Evolutionary conservation across 495 filamentous ascomycete genomes (phyloP).

Genomic region (Xylaria longipes): DNA sequence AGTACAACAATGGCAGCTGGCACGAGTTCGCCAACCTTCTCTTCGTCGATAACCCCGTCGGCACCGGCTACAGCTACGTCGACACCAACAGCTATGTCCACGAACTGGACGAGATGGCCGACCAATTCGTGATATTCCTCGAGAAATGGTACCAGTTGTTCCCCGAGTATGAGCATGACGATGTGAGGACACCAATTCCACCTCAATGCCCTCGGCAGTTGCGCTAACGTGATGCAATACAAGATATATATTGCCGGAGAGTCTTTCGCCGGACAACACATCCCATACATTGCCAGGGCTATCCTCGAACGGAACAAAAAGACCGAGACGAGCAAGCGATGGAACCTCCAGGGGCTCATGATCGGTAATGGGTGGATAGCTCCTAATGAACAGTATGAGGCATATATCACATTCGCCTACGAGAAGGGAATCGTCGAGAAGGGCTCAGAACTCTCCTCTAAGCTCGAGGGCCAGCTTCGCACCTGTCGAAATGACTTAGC

Average conservation of each 20-base stretch:
- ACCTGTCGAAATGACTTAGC: constrained; percentile 69
- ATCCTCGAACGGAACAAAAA: constrained; percentile 83
- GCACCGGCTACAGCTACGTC: constrained; percentile 95
- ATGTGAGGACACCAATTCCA: constrained; percentile 66
- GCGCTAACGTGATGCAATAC: constrained; percentile 41
- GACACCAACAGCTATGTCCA: constrained; percentile 83
- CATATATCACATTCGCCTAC: constrained; percentile 82
- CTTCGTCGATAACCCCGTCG: constrained; percentile 96
- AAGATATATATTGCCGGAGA: constrained; percentile 94
- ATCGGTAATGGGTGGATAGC: constrained; percentile 99
- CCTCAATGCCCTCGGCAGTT: constrained; percentile 14
- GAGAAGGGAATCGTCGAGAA: constrained; percentile 72
- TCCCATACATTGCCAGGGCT: constrained; percentile 90
- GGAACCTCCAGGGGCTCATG: constrained; percentile 86
- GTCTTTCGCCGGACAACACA: constrained; percentile 96
- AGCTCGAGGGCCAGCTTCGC: constrained; percentile 57
- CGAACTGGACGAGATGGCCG: constrained; percentile 87
- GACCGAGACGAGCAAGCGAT: constrained; percentile 50
- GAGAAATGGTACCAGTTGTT: constrained; percentile 90
- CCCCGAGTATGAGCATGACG: constrained; percentile 89
- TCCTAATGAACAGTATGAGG: constrained; percentile 85
- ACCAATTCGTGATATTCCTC: constrained; percentile 85
- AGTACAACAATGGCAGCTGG: constrained; percentile 91
- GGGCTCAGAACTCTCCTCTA: constrained; percentile 66
- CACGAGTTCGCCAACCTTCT: constrained; percentile 96